Base-by-base conservation (phyloP, 2,329 filamentous ascomycete species). In the Pseudogymnoascus sp. region DNA sequence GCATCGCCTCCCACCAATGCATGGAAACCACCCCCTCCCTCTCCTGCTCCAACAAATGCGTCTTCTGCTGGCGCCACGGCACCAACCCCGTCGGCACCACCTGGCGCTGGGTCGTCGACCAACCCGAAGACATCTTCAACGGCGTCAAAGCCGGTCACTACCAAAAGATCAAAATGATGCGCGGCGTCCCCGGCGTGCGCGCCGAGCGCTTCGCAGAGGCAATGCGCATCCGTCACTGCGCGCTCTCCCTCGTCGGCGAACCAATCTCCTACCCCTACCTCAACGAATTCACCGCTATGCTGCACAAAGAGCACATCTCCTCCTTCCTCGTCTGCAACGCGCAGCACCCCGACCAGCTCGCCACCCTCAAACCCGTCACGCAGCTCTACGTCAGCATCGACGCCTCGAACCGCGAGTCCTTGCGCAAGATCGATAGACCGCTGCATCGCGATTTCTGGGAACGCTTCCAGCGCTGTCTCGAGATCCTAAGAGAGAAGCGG, bases 211-310 rank as follows among this genome's bases (percentile, higher is more conserved):
- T 96, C 72, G 86, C 89, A 5, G 95, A 97, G 78, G 93, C 93
- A 0, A 91, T 97, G 88, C 84, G 87, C 44, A 96, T 99, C 70
- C 84, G 91, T 0, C 93, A 99, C 76, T 99, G 93, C 74, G 95
- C 95, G 0, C 80, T 99, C 53, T 91, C 87, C 68, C 82, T 99
- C 8, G 95, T 99, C 21, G 93, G 95, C 69, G 93, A 99, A 76
- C 93, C 93, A n/a, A 97, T 97, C 70, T 97, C 97, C 78, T 97
- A 97, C 75, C 95, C 95, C 8, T 88, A 96, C 72, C 97, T 97
- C 81, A 97, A 99, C 76, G 89, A 93, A 72, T 93, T 97, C 71
- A 80, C 96, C 0, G 82, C 79, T 10, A 84, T 97, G 81, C 82
- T 99, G 67, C 93, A 97, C 77, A 79, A 76, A 11, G 90, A 96